Conservation (phyloP, 176 grass and related monocot species). For the Pontederia crassipes region DNA sequence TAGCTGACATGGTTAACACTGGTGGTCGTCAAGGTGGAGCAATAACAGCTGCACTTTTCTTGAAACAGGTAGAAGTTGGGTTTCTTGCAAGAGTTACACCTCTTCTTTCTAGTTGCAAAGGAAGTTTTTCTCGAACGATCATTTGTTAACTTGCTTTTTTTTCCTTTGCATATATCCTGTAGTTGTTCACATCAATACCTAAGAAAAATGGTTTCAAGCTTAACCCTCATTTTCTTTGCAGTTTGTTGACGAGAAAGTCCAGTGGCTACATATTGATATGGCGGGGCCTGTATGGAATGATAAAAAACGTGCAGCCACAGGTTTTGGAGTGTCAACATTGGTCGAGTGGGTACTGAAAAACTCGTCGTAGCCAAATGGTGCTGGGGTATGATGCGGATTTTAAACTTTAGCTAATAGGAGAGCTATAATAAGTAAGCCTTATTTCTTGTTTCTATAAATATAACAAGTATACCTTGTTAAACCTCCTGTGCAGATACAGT, state of each 20-base stretch:
- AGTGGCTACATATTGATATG: conserved; percentile 99
- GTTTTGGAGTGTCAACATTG: conserved; percentile 86
- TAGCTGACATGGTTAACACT: conserved; percentile 95
- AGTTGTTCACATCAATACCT: too few relatives aligned
- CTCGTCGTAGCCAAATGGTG: conserved; percentile 32
- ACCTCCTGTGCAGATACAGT: too few relatives aligned
- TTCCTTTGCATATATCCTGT: too few relatives aligned
- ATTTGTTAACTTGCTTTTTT: too few relatives aligned
- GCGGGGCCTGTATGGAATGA: conserved; percentile 88
- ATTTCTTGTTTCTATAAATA: too few relatives aligned
- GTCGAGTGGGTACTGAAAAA: conserved; percentile 98
- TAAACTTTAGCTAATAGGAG: too few relatives aligned
- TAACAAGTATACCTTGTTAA: too few relatives aligned
- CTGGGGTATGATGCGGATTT: too few relatives aligned
- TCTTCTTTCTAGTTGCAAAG: neutral
- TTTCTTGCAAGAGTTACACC: neutral
- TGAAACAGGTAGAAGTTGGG: conserved; percentile 60
- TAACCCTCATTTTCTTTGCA: conserved; percentile 15
- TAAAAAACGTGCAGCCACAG: conserved; percentile 73
- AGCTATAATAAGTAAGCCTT: too few relatives aligned
- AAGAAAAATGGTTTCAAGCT: too few relatives aligned
- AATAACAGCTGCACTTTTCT: conserved; percentile 81
- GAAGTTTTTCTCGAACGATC: too few relatives aligned
- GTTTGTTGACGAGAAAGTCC: conserved; percentile 94
- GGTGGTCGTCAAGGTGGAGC: conserved; percentile 77